A percentile compares a stretch with the other conserved stretches of the same genome.
Conservation (phyloP, 2,329 filamentous ascomycete genomes). For the Calonectria pteridis region DNA sequence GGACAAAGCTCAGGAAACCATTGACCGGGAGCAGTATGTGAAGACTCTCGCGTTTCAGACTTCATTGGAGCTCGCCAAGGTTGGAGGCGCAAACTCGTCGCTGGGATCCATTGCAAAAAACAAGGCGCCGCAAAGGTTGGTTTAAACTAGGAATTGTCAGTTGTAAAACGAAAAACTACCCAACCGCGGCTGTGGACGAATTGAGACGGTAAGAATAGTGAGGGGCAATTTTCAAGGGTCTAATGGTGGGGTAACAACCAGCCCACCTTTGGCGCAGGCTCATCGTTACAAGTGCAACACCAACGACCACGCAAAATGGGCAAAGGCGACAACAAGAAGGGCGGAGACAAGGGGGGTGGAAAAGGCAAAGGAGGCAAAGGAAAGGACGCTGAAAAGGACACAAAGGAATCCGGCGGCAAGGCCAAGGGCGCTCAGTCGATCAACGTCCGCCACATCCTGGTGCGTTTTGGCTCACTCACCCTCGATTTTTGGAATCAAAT, state of each 20-base stretch:
- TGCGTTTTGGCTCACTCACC: conserved; percentile 39
- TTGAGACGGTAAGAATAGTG: background rate
- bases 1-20: conserved; percentile 46
- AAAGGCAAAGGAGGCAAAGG: conserved; percentile 39
- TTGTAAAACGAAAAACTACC: background rate
- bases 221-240: conserved; percentile 22
- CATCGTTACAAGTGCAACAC: conserved; percentile 11
- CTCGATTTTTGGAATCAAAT: background rate
- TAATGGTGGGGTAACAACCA: conserved; percentile 21
- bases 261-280: conserved; percentile 6
- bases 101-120: background rate
- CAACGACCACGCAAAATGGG: conserved; percentile 46
- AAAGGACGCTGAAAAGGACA: conserved; percentile 43
- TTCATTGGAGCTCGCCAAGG: conserved; percentile 37
- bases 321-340: conserved; percentile 56
- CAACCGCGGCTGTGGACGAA: background rate
- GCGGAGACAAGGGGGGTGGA: conserved; percentile 51
- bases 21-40: conserved; percentile 45
- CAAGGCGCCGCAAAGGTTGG: background rate
- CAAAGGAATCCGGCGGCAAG: conserved; percentile 50
- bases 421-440: conserved; percentile 73
- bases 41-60: conserved; percentile 43
- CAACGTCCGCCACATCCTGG: conserved; percentile 80
- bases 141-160: background rate
- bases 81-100: conserved; percentile 13